Percentiles rank a stretch among this genome's conserved stretches.
phyloP scores from a whole-genome alignment of 2,329 filamentous ascomycete species.

The Epichloe sibirici region DNA sequence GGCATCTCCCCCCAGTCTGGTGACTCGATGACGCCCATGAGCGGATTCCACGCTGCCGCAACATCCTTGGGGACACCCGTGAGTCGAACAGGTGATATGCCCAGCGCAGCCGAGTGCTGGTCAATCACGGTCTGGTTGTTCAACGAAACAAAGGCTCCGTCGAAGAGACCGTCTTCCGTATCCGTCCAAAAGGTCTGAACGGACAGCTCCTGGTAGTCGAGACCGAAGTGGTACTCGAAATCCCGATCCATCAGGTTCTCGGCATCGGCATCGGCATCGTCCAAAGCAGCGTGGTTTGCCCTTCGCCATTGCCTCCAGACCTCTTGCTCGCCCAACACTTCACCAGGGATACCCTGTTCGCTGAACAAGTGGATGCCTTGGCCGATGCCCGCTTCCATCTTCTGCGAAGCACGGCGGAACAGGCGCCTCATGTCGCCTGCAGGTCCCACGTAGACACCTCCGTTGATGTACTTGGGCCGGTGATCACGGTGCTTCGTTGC shows the following conservation, averaged over 20 bases:
- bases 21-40: constrained; percentile 1
- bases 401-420: constrained; percentile 8
- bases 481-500: constrained; percentile 4
- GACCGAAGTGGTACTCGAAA: constrained; percentile 14
- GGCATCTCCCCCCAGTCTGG: constrained; percentile 10
- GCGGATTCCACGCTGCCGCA: constrained; percentile 5
- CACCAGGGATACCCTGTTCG: constrained; percentile 14
- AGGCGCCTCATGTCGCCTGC: constrained; percentile 10
- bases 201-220: constrained; percentile 16
- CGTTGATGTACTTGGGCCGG: constrained; percentile 13
- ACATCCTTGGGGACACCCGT: constrained; percentile 12
- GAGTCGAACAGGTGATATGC: constrained; percentile 10
- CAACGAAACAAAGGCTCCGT: constrained; percentile 13
- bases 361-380: constrained; percentile 7
- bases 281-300: not conserved
- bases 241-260: constrained; percentile 6
- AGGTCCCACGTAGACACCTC: constrained; percentile 11
- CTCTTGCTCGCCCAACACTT: constrained; percentile 15
- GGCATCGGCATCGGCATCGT: not conserved
- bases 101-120: constrained; percentile 7
- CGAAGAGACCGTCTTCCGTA: constrained; percentile 6
- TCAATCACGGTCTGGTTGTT: constrained; percentile 10
- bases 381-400: constrained; percentile 6
- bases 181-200: constrained; percentile 12
- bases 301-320: constrained; percentile 21